These are phyloP conservation scores for Pachysandra terminalis DNA, from an alignment of 164 flowering plant species.

Conservation along the genomic window DNA sequence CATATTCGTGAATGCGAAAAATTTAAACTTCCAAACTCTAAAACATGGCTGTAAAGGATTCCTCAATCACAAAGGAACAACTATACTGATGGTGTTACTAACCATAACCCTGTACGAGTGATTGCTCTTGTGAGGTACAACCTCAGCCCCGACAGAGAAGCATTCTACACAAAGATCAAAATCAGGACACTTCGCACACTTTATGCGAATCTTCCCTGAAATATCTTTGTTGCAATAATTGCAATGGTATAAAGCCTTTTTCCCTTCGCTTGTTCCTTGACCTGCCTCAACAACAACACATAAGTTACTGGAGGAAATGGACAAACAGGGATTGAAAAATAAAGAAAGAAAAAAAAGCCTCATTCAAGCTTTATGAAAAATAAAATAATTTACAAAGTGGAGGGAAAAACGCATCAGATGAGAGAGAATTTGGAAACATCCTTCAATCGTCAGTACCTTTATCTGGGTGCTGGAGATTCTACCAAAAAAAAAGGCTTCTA, in stretches of 20 bases:
- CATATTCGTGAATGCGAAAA: no score
- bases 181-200: conserved; percentile 73
- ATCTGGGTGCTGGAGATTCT: no score
- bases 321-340: not conserved
- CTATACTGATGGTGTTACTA: conserved; percentile 16
- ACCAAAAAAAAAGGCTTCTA: no score
- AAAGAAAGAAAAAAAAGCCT: not conserved
- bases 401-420: no score
- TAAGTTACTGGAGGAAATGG: not conserved
- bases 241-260: conserved; percentile 70
- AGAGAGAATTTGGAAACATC: no score
- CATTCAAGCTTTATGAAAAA: not conserved
- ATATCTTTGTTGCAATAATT: conserved; percentile 84
- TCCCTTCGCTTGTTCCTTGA: conserved; percentile 63
- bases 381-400: not conserved
- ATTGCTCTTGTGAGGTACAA: conserved; percentile 77
- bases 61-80: not conserved
- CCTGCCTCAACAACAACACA: conserved; percentile 25
- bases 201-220: conserved; percentile 69
- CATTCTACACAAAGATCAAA: conserved; percentile 92
- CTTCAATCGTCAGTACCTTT: no score
- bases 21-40: no score
- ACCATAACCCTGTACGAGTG: conserved; percentile 96
- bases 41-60: no score
- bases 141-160: conserved; percentile 86